These are phyloP conservation scores for Lepidopterella palustris DNA, from an alignment of 495 filamentous ascomycete species.

Conservation along the genomic window DNA sequence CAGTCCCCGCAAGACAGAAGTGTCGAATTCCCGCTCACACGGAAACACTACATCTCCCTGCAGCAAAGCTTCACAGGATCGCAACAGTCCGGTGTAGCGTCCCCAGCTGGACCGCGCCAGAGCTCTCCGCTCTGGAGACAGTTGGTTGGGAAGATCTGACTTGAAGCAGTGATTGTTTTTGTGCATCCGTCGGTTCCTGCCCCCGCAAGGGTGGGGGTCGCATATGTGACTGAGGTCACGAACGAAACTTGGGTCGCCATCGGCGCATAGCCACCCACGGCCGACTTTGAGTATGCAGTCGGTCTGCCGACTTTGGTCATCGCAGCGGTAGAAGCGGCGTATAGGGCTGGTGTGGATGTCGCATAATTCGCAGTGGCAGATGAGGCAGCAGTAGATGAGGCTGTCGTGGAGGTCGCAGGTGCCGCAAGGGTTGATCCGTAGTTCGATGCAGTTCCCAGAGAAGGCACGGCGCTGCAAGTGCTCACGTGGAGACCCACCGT, in stretches of 20 bases:
- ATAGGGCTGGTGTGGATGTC: not conserved
- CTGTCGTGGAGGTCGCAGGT: not conserved
- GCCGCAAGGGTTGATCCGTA: not conserved
- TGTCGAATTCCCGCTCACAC: no score
- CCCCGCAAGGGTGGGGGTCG: not conserved
- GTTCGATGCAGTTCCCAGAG: constrained; percentile 30
- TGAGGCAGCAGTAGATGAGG: not conserved
- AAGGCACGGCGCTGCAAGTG: constrained; percentile 44
- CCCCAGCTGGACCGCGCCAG: not conserved
- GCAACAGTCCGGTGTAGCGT: not conserved
- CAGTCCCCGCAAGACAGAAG: no score
- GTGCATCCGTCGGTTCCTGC: not conserved
- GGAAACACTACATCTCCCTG: no score
- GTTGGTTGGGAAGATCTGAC: not conserved
- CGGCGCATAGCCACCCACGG: not conserved
- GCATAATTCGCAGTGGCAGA: not conserved
- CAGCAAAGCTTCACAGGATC: not conserved
- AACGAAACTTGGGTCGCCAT: not conserved
- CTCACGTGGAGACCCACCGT: constrained; percentile 42
- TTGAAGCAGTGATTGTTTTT: not conserved
- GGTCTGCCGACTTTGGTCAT: not conserved
- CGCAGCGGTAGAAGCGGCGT: not conserved
- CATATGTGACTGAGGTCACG: no score
- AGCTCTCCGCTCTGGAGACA: not conserved
- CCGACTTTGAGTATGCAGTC: not conserved